phyloP scores from a whole-genome alignment of 768 basidiomycete genomes.

The Termitomyces sp. region DNA sequence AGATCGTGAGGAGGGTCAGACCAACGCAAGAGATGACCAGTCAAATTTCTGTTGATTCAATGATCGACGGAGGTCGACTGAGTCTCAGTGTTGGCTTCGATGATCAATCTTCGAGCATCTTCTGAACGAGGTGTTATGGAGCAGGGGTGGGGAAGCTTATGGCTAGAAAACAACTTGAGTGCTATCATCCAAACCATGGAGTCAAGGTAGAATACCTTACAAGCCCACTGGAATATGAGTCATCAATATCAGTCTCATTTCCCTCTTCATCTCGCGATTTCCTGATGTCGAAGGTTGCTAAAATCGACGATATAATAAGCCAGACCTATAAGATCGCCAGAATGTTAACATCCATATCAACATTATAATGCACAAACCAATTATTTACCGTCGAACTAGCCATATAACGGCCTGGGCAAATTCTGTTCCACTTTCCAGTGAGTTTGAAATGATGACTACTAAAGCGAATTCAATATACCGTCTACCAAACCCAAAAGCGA shows the following conservation, averaged over 20 bases:
- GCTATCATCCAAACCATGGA: no score
- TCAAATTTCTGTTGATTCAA: no score
- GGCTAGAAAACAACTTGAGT: not conserved
- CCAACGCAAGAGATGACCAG: no score
- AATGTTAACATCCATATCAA: not conserved
- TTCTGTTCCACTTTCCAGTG: not conserved
- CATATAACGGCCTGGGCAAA: not conserved
- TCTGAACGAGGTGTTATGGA: constrained; percentile 1
- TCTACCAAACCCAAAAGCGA: constrained; percentile 5
- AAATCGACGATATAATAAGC: not conserved
- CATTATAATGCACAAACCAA: not conserved
- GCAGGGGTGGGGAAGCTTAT: not conserved
- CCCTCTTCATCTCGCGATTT: not conserved
- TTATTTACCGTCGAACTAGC: not conserved
- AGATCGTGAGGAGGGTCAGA: no score
- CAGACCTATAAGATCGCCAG: not conserved
- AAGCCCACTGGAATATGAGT: not conserved
- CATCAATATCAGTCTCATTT: not conserved
- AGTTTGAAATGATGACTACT: not conserved
- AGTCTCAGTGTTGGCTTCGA: not conserved
- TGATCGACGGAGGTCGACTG: not conserved
- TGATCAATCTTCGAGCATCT: not conserved
- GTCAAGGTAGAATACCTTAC: not conserved
- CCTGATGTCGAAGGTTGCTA: not conserved
- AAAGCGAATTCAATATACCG: not conserved